phyloP scores from a whole-genome alignment of 73 alveolate genomes.

The Durusdinium trenchii region DNA sequence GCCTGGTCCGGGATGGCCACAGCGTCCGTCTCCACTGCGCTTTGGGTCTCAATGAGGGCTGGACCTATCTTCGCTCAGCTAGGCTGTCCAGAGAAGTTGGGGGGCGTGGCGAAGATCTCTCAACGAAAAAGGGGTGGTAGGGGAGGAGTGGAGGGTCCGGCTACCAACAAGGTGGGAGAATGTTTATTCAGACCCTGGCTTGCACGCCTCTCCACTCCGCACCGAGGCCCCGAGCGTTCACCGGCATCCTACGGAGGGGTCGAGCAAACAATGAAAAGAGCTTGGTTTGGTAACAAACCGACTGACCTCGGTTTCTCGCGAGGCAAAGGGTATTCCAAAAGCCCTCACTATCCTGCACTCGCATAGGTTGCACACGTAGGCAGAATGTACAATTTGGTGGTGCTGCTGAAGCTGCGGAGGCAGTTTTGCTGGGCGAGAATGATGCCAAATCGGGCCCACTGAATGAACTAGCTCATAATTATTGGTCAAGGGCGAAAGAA shows the following conservation, averaged over 20 bases:
- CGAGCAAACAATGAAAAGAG: neutral
- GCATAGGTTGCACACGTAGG: neutral
- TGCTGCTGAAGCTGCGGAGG: neutral
- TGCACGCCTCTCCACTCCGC: neutral
- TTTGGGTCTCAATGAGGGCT: slow-evolving; percentile 54
- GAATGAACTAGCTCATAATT: too few species aligned
- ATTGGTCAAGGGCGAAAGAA: too few species aligned
- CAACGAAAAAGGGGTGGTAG: neutral
- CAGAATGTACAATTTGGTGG: neutral
- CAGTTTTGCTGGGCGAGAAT: neutral
- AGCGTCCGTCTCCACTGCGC: slow-evolving; percentile 29
- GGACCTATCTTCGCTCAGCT: neutral
- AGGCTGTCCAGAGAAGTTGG: neutral
- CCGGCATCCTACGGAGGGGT: neutral
- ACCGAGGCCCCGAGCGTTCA: slow-evolving; percentile 1
- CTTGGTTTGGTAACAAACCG: neutral
- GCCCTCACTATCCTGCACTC: neutral
- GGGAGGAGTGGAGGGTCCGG: neutral
- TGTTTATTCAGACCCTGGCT: neutral
- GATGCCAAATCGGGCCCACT: neutral
- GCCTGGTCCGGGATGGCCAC: neutral
- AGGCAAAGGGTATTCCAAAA: neutral
- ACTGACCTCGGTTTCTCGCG: neutral
- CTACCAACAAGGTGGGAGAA: neutral
- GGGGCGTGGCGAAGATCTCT: neutral